phyloP scores from a whole-genome alignment of 257 asterid species.

The Marsdenia floribunda region DNA sequence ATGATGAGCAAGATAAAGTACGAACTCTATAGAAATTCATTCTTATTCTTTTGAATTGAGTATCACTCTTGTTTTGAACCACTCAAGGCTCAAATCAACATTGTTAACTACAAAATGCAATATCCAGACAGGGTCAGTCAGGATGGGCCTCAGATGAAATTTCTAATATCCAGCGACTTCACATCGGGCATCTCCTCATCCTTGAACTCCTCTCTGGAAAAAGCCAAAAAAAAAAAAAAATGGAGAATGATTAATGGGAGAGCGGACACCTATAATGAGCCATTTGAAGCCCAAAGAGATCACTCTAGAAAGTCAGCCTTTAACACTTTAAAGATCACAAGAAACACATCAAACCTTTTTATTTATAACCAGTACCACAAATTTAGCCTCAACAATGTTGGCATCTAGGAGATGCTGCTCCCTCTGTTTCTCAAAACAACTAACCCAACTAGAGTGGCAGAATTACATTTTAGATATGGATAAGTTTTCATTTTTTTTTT shows the following conservation, averaged over 20 bases:
- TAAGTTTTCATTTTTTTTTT: neutral
- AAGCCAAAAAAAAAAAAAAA: no score
- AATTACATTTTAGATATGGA: neutral
- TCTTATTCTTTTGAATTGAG: neutral
- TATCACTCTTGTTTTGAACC: neutral
- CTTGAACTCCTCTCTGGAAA: constrained; percentile 77
- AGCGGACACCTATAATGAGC: neutral
- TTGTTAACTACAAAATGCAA: constrained; percentile 2
- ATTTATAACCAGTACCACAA: neutral
- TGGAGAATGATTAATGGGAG: neutral
- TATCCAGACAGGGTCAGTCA: neutral
- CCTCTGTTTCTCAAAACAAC: neutral
- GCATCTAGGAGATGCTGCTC: neutral
- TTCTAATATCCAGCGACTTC: constrained; percentile 80
- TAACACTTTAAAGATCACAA: neutral
- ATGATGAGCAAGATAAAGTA: neutral
- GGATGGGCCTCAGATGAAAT: constrained; percentile 40
- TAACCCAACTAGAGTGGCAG: neutral
- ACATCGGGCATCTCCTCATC: constrained; percentile 75
- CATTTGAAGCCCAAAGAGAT: neutral
- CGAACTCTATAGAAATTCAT: neutral
- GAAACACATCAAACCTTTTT: neutral
- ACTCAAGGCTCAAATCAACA: neutral
- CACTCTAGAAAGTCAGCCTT: neutral
- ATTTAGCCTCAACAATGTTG: neutral